Base-by-base conservation (phyloP, 2,329 filamentous ascomycete species). In the Penicillium corylophilum region DNA sequence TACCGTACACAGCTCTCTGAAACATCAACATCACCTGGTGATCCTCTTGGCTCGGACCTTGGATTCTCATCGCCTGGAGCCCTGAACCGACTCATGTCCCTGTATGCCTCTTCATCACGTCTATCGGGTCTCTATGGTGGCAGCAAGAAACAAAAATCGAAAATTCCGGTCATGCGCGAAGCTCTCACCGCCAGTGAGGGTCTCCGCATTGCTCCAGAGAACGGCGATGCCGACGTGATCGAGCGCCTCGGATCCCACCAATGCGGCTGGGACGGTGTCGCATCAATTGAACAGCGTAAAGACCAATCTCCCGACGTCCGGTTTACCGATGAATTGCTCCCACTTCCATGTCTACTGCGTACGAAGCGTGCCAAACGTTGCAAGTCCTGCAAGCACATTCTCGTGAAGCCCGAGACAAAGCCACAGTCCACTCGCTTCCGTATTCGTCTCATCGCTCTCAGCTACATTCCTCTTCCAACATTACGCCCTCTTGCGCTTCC, bases 281-380 rank as follows among this genome's bases (percentile, higher is more conserved):
- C 80, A 2, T 81, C 78, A 3, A 62, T 74, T 10, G 68, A 76
- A 5, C 84, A 87, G 66, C 71, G 79, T 65, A 43, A 71, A 60
- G 65, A 79, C 72, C 73, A 83, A 68, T 65, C 73, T 56, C 68
- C 71, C 61, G 71, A 77, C 35, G 74, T 82, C 2, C 83, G 82
- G 6, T 92, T 94, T 66, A 74, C 83, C 1, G 81, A 86, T 47
- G 84, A 93, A 18, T 82, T 97, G 5, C 86, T 90, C 24, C 94
- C 94, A 0, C 81, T 92, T 13, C 87, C 92, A 0, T 87, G 89
- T 15, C 81, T 95, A 2, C 83, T 99, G 13, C 87, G 90, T 50
- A 95, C 93, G 0, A 96, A 96, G 68, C 88, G 93, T 33, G 91
- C 90, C 18, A 97, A 96, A 75, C 89, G 94, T 41, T 99, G 94